Conservation (phyloP, 225 moss, liverwort and hornwort species). For the Antitrichia curtipendula region DNA sequence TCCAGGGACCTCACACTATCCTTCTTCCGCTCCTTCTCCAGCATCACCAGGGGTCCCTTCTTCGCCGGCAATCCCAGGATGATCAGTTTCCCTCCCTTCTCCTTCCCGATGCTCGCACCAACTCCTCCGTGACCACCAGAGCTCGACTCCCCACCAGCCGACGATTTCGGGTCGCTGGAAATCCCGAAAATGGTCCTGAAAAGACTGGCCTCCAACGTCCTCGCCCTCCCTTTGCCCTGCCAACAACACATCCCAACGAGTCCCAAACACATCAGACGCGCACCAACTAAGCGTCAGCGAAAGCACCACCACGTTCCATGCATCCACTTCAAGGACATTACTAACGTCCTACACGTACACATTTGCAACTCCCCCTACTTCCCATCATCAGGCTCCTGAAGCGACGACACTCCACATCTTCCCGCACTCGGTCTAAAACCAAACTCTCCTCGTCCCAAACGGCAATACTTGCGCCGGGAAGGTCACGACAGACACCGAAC, state of each 20-base stretch:
- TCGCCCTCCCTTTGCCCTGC: slow-evolving; percentile 35
- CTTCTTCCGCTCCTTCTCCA: slow-evolving; percentile 92
- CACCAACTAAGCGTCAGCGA: neutral
- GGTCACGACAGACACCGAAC: neutral
- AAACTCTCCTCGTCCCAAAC: neutral
- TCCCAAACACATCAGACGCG: neutral
- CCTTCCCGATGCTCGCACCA: slow-evolving; percentile 18
- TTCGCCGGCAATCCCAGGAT: slow-evolving; percentile 55
- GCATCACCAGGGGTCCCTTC: slow-evolving; percentile 75
- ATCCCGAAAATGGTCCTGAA: slow-evolving; percentile 31
- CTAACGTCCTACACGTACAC: neutral
- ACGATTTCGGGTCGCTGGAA: slow-evolving; percentile 34
- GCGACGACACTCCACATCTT: neutral
- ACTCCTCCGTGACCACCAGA: neutral
- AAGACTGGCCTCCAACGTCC: slow-evolving; percentile 23
- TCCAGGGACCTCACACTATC: slow-evolving; percentile 51
- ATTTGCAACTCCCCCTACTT: neutral
- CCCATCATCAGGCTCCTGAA: neutral
- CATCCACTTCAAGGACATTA: neutral
- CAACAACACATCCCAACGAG: neutral
- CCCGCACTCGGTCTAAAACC: neutral
- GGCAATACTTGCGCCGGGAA: neutral
- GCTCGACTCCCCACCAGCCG: slow-evolving; percentile 11
- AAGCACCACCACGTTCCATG: neutral
- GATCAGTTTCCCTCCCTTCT: slow-evolving; percentile 42